Percentiles rank a stretch among this genome's conserved stretches.
These are phyloP conservation scores for Colletotrichum sp. DNA, from an alignment of 2,329 filamentous ascomycete species.

Conservation along the genomic window DNA sequence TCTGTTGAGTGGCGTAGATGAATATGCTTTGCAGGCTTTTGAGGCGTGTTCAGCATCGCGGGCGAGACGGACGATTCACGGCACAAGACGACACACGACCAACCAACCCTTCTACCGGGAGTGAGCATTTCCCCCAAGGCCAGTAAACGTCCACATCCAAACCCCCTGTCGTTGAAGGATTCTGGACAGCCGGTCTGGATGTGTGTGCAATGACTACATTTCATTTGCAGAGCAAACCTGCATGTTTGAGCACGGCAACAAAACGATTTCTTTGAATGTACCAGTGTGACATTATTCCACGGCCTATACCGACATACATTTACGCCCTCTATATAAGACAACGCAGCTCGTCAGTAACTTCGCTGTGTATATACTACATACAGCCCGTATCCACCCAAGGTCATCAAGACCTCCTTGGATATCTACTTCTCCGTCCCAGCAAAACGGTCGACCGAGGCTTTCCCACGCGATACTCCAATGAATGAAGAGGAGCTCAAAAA, in stretches of 20 bases:
- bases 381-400: not conserved
- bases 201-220: not conserved
- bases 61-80: not conserved
- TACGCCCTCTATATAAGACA: not conserved
- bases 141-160: not conserved
- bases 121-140: no score
- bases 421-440: not conserved
- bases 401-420: not conserved
- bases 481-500: not conserved
- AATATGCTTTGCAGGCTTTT: not conserved
- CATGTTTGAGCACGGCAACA: not conserved
- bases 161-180: no score
- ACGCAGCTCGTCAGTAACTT: not conserved
- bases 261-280: not conserved
- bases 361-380: conserved; percentile 15
- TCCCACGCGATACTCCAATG: not conserved
- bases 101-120: no score
- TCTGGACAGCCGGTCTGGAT: no score
- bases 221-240: not conserved
- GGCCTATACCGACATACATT: not conserved
- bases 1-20: not conserved
- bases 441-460: not conserved
- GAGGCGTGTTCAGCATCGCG: no score
- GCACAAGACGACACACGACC: no score
- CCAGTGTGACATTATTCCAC: not conserved